Conservation (phyloP, 495 filamentous ascomycete genomes). For the Copromyces sp. region DNA sequence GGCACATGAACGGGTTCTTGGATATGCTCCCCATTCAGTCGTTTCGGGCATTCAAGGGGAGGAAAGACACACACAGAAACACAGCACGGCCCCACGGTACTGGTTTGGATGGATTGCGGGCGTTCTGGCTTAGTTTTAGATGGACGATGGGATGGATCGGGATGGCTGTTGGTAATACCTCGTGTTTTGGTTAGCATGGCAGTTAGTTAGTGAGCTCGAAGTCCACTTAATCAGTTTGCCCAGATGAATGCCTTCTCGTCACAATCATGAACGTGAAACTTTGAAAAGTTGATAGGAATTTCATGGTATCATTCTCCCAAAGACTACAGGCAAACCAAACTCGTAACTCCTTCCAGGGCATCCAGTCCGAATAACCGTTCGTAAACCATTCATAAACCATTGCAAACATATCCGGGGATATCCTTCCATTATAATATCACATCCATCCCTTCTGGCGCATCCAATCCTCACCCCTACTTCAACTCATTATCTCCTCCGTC, state of each 20-base stretch:
- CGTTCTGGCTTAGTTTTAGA: not conserved
- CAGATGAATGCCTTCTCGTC: not conserved
- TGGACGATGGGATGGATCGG: not conserved
- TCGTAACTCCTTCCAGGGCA: not conserved
- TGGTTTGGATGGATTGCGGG: not conserved
- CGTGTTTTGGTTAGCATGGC: not conserved
- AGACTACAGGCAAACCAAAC: not conserved
- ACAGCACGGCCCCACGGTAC: not conserved
- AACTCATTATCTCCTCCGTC: not conserved
- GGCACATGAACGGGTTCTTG: not conserved
- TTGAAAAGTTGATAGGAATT: not conserved
- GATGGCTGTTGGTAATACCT: not conserved
- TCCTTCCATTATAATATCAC: not conserved
- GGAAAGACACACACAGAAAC: not conserved
- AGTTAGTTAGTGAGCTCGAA: not conserved
- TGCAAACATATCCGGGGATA: not conserved
- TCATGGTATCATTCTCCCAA: not conserved
- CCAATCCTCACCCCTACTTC: not conserved
- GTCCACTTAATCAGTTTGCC: not conserved
- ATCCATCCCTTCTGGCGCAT: not conserved
- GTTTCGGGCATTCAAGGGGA: not conserved
- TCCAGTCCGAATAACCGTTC: not conserved
- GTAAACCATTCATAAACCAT: not conserved
- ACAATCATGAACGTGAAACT: not conserved
- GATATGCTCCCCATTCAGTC: not conserved